These are phyloP conservation scores for Cymodocea nodosa DNA, from an alignment of 116 monocot species.

Conservation along the genomic window DNA sequence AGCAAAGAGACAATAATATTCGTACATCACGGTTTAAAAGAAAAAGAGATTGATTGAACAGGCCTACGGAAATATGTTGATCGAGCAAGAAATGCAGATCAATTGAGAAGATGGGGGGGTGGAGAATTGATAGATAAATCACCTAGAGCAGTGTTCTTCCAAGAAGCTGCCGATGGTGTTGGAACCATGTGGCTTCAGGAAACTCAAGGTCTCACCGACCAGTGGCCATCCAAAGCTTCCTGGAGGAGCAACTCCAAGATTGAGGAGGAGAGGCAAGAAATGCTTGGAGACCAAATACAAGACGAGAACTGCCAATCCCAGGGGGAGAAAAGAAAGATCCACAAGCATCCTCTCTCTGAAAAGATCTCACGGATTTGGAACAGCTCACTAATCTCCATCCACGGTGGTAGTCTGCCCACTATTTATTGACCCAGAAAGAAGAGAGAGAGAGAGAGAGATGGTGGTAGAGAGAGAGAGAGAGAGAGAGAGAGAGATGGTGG, in stretches of 20 bases:
- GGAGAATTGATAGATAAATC: neutral
- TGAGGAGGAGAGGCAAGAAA: constrained; percentile 44
- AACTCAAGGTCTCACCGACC: constrained; percentile 57
- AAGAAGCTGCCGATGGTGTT: constrained; percentile 48
- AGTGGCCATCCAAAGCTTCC: constrained; percentile 83
- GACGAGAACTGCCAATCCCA: constrained; percentile 2
- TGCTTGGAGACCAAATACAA: constrained; percentile 24
- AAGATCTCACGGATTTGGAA: neutral
- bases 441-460: too few species aligned
- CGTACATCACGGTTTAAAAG: neutral
- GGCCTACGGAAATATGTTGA: too few species aligned
- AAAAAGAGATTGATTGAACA: too few species aligned
- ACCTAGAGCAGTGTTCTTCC: constrained; percentile 53
- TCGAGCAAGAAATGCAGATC: neutral
- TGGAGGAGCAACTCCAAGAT: constrained; percentile 21
- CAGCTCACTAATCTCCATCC: neutral
- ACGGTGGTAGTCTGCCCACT: neutral
- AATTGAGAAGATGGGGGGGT: neutral
- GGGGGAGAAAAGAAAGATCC: neutral
- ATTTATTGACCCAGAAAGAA: constrained; percentile 3
- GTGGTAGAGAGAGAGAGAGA: too few species aligned
- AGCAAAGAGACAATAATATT: too few species aligned
- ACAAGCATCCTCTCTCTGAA: constrained; percentile 3
- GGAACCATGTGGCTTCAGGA: constrained; percentile 51
- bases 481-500: too few species aligned